Base-by-base conservation (phyloP, 2,329 filamentous ascomycete genomes). In the Ceratocystis alfenasii region DNA sequence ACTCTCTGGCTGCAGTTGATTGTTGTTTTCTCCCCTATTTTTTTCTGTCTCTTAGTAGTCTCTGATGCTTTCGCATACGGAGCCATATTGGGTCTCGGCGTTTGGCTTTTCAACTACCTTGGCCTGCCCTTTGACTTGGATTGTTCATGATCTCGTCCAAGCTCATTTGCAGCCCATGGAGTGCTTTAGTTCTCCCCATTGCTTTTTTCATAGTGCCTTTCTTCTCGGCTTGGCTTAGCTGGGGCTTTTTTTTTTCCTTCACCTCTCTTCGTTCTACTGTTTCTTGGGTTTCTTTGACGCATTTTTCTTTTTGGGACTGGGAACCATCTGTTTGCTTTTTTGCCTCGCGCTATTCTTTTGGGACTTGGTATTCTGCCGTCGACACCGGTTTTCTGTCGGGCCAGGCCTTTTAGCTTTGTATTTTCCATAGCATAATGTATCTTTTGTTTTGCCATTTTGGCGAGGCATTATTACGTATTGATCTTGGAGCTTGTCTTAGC, bases 71-170 rank as follows among this genome's bases (percentile, higher is more conserved):
- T 46, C 17, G 36, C 10, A 25, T 45, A 2, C 7, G 22, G 22
- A 28, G 48, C 12, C 12, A 15, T 15, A 28, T 53, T 22, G 8
- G 48, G 48, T 50, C 61, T 63, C 61, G 41, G 60, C 12, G 55
- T 59, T 59, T 30, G 55, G 55, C 28, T 59, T 6, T 41, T 36
- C 22, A 10, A 22, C 36, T 41, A 41, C 36, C 20, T 25, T 28
- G 22, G 28, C 48, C 30, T 41, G 33, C 10, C 44, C 33, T 22
- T 62, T 36, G 55, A 53, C 55, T 61, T 61, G 59, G 64, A 65
- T 65, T 33, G 64, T 41, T 65, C 45, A 65, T 65, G 64, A 65
- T 48, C 55, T 65, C 64, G 55, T 65, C 64, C 62, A 64, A 64
- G 57, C 45, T 57, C 6, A 61, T 22, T 30, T 41, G 20, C 46